Evolutionary conservation across 768 basidiomycete species (phyloP), one percentile per base, ranked within the genome.

Genomic region (Daedalea quercina): DNA sequence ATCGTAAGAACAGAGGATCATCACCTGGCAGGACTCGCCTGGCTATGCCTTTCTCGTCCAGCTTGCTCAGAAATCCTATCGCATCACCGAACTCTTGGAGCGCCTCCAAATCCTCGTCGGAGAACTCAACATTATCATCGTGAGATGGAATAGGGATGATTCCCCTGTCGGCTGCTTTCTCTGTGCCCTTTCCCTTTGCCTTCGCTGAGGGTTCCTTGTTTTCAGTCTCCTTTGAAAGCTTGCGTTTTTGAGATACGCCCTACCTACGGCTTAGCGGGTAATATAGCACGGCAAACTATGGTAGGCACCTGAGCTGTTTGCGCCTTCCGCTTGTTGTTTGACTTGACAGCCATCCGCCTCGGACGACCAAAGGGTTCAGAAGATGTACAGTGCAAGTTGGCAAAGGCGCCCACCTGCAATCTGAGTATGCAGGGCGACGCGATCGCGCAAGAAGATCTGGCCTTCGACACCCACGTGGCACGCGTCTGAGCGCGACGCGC

Each of bases 21-120:
- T 8, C 13, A 11, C 6, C 19, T 9, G 44, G 23, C 7, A 6
- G 22, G 11, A 69, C 79, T 54, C 62, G 90, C 94, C 86, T 78
- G 56, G 88, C 76, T 53, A 97, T 87, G n/a, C 81, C 87, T 59
- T 80, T 82, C 55, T 78, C 76, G 67, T 97, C 92, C 50, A 96
- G 69, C 20, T 70, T 72, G 28, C 76, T 70, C 55, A 97, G 69
- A 69, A 97, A 97, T 28, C 75, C 71, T 31, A 76, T 75, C 2
- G 81, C 76, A 22, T 72, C 73, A 20, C 85, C 79, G 60, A 83
- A 88, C 59, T 84, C 79, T 51, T 79, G 71, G 23, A 91, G 67
- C 46, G 87, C 66, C n/a, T 78, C 80, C 31, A 84, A 69, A 55
- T 87, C 88, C 54, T 84, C 80, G 33, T 87, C 85, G n/a, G 81